Evolutionary conservation across 306 rosid species (phyloP).

Genomic region (Quercus glauca): DNA sequence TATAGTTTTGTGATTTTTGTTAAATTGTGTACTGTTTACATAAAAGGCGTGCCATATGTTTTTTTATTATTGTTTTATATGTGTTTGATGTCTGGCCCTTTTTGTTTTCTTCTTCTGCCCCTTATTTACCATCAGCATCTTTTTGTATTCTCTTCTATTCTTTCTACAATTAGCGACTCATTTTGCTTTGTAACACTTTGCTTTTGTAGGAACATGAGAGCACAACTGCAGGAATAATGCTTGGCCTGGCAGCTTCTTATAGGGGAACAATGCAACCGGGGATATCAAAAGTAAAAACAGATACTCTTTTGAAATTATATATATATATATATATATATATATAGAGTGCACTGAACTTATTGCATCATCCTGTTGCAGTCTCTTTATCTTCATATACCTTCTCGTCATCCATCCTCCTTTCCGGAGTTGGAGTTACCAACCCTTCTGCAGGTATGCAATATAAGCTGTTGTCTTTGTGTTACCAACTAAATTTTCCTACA

Average conservation of each 20-base stretch:
- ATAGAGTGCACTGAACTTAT: slow-evolving; percentile 18
- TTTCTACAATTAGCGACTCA: slow-evolving; percentile 15
- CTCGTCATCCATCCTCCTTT: slow-evolving; percentile 77
- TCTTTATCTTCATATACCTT: slow-evolving; percentile 86
- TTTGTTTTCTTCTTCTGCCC: not conserved
- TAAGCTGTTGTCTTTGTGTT: slow-evolving; percentile 6
- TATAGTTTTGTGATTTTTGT: not conserved
- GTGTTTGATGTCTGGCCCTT: not conserved
- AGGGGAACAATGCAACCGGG: slow-evolving; percentile 95
- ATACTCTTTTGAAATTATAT: not conserved
- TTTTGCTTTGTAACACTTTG: slow-evolving; percentile 26
- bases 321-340: not conserved
- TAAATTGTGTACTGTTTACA: not conserved
- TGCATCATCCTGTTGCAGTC: slow-evolving; percentile 48
- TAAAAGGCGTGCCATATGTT: not conserved
- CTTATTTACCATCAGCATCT: not conserved
- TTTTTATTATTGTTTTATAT: not conserved
- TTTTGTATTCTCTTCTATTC: slow-evolving; percentile 12
- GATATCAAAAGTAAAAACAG: slow-evolving; percentile 68
- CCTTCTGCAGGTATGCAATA: slow-evolving; percentile 75
- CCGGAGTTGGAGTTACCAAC: slow-evolving; percentile 94
- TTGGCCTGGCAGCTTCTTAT: slow-evolving; percentile 93
- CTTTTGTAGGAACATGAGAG: slow-evolving; percentile 81
- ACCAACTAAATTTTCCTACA: not conserved
- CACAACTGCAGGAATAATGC: slow-evolving; percentile 92